Evolutionary conservation across 2,329 filamentous ascomycete genomes (phyloP).

Genomic region (Ascochyta rabiei): DNA sequence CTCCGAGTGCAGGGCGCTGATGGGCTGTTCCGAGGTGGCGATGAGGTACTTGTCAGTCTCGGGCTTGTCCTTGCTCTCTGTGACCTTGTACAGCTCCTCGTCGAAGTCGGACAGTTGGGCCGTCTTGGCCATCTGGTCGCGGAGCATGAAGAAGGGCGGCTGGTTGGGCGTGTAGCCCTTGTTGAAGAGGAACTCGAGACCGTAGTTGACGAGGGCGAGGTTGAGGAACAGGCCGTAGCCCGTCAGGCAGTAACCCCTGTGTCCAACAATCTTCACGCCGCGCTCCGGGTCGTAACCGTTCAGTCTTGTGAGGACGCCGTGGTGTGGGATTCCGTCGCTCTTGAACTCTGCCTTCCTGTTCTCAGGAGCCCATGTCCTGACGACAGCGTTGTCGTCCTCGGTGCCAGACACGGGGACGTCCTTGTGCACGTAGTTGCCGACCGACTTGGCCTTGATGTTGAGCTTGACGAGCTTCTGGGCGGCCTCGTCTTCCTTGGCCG

Average conservation of each 20-base stretch:
- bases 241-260: conserved; percentile 90
- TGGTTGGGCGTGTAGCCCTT: conserved; percentile 78
- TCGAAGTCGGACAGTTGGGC: conserved; percentile 97
- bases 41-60: conserved; percentile 79
- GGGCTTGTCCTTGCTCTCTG: conserved; percentile 76
- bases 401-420: conserved; percentile 83
- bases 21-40: conserved; percentile 91
- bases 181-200: conserved; percentile 82
- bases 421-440: conserved; percentile 91
- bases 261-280: conserved; percentile 80
- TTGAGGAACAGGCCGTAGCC: conserved; percentile 91
- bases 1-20: conserved; percentile 89
- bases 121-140: conserved; percentile 96
- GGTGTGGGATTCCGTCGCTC: conserved; percentile 82
- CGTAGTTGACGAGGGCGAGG: conserved; percentile 93
- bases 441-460: conserved; percentile 77
- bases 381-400: conserved; percentile 83
- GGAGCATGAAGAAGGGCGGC: conserved; percentile 75
- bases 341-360: conserved; percentile 78
- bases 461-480: conserved; percentile 75
- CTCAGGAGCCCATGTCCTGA: conserved; percentile 81
- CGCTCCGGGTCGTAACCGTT: conserved; percentile 93
- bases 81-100: conserved; percentile 96
- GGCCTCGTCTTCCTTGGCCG: conserved; percentile 75
- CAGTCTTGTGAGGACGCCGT: conserved; percentile 86